Conservation (phyloP, 2,329 filamentous ascomycete genomes). For the Xylaria sp. region DNA sequence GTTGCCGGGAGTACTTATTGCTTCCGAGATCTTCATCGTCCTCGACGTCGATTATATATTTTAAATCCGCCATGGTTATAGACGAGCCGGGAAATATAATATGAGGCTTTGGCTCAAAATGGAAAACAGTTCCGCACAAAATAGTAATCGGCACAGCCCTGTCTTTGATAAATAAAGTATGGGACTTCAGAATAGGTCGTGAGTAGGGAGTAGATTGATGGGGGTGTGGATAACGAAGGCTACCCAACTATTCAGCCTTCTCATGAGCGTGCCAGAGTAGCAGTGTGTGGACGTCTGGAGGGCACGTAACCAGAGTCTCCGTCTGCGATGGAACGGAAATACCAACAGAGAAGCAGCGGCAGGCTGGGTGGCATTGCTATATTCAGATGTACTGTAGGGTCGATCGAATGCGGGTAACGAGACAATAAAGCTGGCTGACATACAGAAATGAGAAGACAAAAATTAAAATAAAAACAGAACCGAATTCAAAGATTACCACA, state of each 20-base stretch:
- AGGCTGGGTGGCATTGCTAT: constrained; percentile 49
- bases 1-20: constrained; percentile 52
- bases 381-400: constrained; percentile 47
- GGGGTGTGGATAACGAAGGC: constrained; percentile 41
- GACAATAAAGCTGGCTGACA: constrained; percentile 31
- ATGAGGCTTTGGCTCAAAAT: constrained; percentile 29
- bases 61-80: constrained; percentile 54
- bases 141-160: constrained; percentile 44
- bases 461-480: constrained; percentile 25
- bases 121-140: constrained; percentile 44
- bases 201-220: constrained; percentile 36
- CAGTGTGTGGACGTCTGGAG: constrained; percentile 36
- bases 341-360: constrained; percentile 43
- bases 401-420: constrained; percentile 38
- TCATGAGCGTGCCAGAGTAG: constrained; percentile 31
- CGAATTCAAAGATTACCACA: constrained; percentile 27
- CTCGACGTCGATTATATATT: constrained; percentile 61
- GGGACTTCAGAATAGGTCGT: constrained; percentile 38
- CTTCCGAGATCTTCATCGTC: constrained; percentile 53
- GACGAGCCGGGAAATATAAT: constrained; percentile 8
- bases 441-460: constrained; percentile 20
- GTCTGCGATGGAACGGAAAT: constrained; percentile 47
- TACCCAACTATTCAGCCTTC: constrained; percentile 47
- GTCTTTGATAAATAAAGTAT: constrained; percentile 42
- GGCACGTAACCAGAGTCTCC: constrained; percentile 41